A percentile compares a stretch with the other conserved stretches of the same genome.
Evolutionary conservation across 192 early-diverging fungal genomes (phyloP).

Genomic region (Geranomyces variabilis): DNA sequence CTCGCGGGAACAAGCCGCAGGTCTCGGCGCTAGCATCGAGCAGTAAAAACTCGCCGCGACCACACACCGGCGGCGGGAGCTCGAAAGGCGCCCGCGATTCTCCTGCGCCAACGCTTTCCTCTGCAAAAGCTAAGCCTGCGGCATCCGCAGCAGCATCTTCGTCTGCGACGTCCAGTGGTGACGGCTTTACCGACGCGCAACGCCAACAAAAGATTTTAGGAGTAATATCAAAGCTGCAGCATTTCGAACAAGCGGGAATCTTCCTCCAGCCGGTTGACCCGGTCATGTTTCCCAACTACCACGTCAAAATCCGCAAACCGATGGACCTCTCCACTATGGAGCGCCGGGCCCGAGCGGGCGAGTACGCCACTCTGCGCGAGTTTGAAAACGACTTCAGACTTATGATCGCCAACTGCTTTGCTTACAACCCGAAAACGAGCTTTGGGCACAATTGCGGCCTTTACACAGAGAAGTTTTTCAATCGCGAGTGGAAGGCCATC

Average conservation of each 20-base stretch:
- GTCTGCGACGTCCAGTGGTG: neutral
- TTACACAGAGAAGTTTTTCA: slow-evolving; percentile 39
- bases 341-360: slow-evolving; percentile 52
- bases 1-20: too few relatives aligned
- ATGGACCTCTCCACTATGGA: slow-evolving; percentile 76
- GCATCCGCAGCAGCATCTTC: too few relatives aligned
- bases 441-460: slow-evolving; percentile 35
- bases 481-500: slow-evolving; percentile 27
- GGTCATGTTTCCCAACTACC: slow-evolving; percentile 48
- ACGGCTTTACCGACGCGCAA: neutral
- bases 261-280: slow-evolving; percentile 58
- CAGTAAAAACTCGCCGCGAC: neutral
- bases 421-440: slow-evolving; percentile 66
- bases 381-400: slow-evolving; percentile 65
- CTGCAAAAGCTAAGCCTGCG: neutral
- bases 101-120: neutral
- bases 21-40: neutral
- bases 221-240: neutral
- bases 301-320: slow-evolving; percentile 60
- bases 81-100: too few relatives aligned
- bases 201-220: neutral
- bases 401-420: slow-evolving; percentile 75
- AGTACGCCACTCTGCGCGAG: slow-evolving; percentile 52
- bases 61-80: too few relatives aligned
- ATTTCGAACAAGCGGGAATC: slow-evolving; percentile 34